Base-by-base conservation (phyloP, 768 basidiomycete species). In the Leccinum fibrillosum region DNA sequence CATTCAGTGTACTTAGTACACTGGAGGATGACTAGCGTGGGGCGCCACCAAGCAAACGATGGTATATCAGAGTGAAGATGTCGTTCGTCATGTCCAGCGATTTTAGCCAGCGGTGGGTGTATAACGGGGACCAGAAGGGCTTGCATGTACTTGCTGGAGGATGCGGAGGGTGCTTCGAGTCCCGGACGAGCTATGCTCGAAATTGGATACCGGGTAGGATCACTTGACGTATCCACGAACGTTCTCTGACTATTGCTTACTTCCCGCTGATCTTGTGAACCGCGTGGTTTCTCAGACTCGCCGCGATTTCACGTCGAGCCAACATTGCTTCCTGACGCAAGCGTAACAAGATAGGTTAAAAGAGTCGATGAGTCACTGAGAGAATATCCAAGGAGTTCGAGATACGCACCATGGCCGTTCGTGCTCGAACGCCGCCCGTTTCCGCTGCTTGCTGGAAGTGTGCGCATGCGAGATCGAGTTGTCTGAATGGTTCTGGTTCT, bases 371-470 rank as follows among this genome's bases (percentile, higher is more conserved):
- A 56, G 10, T 47, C 10, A 32, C n/a, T 2, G 17, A 3, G 6
- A 9, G 17, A 34, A 23, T 19, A 17, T 10, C n/a, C 2, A 23
- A n/a, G 13, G 51, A 21, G 21, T 5, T n/a, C 1, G 12, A 32
- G 34, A 11, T 35, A 30, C 52, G 10, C 54, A 82, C 83, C 72
- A 81, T 61, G 17, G 80, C 81, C 56, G 72, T 73, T 13, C 77
- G 78, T 28, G 82, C 82, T n/a, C 82, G 78, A 56, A 66, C 78
- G 56, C 78, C 82, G 55, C 78, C 82, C 6, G 72, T 76, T 58
- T 75, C 67, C 13, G 82, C 76, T 10, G 80, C 81, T 26, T 63
- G 68, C 15, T 66, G 64, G 62, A 83, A 84, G 53, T 82, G 71
- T 2, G 63, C 65, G 50, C 75, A 83, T n/a, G 77, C 78, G 5